These are phyloP conservation scores for Venustampulla echinocandica DNA, from an alignment of 495 filamentous ascomycete species.

Conservation along the genomic window DNA sequence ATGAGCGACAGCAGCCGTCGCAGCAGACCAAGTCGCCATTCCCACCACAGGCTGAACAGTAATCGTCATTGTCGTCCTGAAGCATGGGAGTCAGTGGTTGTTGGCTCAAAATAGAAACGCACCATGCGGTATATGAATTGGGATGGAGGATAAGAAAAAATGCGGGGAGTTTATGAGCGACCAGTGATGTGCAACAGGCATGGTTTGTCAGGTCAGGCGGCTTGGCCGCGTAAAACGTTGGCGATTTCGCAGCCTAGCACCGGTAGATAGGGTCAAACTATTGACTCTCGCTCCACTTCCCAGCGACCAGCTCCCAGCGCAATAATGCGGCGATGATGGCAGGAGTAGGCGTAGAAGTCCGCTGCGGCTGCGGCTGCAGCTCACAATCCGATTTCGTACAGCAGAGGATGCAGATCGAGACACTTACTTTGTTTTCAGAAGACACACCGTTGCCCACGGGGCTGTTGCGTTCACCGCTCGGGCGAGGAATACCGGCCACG, in stretches of 20 bases:
- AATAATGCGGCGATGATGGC: too few species aligned
- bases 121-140: not conserved
- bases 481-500: conserved; percentile 41
- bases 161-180: not conserved
- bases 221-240: conserved; percentile 17
- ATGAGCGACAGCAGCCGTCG: conserved; percentile 78
- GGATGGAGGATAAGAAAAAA: not conserved
- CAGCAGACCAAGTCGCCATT: conserved; percentile 85
- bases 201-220: conserved; percentile 16
- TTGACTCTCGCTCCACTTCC: too few species aligned
- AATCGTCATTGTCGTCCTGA: conserved; percentile 77
- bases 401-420: conserved; percentile 10
- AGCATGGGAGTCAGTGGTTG: conserved; percentile 15
- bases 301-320: too few species aligned
- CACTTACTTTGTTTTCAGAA: conserved; percentile 36
- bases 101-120: not conserved
- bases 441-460: conserved; percentile 34
- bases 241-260: conserved; percentile 10
- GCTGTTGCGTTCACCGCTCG: conserved; percentile 41
- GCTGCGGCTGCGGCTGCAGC: conserved; percentile 6
- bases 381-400: too few species aligned
- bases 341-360: too few species aligned
- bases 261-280: conserved; percentile 15
- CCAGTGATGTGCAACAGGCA: conserved; percentile 14
- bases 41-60: conserved; percentile 72